Base-by-base conservation (phyloP, 768 basidiomycete species). In the Rhodosporidiobolus odoratus region DNA sequence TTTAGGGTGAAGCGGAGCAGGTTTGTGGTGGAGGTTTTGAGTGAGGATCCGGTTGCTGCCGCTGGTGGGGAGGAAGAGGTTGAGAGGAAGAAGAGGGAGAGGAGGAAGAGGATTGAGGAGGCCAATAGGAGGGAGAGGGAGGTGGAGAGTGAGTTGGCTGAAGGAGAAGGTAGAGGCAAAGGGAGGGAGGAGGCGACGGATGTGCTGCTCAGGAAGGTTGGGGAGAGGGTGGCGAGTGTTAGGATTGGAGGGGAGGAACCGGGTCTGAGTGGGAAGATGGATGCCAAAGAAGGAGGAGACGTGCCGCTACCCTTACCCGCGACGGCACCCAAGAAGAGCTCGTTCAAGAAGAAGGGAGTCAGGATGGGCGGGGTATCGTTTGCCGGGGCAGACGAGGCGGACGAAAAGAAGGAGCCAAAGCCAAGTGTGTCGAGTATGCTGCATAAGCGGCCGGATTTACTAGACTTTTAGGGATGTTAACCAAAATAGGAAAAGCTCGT, bases 1-100 rank as follows among this genome's bases (percentile, higher is more conserved):
- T 99, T 98, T 84, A 90, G 88, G 78, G 89, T 91, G 77, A 96
- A 88, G 76, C 83, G 94, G 75, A 92, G 90, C 78, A 82, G 92
- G 59, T 83, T 97, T 66, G 81, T 94, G 30, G 86, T 98, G 75
- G 95, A 97, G 81, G 97, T 92, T 34, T 82, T 97, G 68, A 92
- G 95, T 66, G 75, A 81, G 5, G 82, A 82, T 43, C 79, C 80
- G 21, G 54, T 63, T 27, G 63, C 66, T 0, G 68, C 62, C 19
- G 61, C 32, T 7, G 67, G 70, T 23, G 50, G 50, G 48, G 52
- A 54, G 30, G 59, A 64, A 52, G 63, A 69, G 48, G 40, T 57
- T 32, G 59, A 53, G 64, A 65, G 0, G 68, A 60, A 19, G 62
- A 32, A 5, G 67, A 74, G 27, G 37, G 56, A 47, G 52, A 48